phyloP scores from a whole-genome alignment of 306 rosid species.

The Acacia confusa region DNA sequence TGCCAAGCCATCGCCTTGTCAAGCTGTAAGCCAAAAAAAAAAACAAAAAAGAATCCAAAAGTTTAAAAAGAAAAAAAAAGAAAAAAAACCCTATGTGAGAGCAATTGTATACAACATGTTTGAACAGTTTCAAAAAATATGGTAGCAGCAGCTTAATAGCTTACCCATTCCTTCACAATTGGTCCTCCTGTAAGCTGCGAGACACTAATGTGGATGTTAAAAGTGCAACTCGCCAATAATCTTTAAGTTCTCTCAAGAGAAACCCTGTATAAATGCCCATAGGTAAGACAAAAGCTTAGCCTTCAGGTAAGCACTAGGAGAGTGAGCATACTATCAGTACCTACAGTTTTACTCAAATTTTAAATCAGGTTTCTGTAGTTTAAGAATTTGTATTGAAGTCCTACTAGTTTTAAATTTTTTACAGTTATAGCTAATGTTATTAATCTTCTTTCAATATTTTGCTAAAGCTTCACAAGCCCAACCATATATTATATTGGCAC shows the following conservation, averaged over 20 bases:
- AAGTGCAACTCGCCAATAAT: conserved; percentile 82
- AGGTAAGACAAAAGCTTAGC: conserved; percentile 24
- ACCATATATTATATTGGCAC: background rate
- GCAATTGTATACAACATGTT: too few species aligned
- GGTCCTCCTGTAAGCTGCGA: conserved; percentile 86
- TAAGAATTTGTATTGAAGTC: background rate
- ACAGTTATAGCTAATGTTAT: background rate
- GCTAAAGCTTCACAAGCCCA: background rate
- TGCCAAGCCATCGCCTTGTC: conserved; percentile 82
- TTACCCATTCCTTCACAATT: conserved; percentile 76
- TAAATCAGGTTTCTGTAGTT: background rate
- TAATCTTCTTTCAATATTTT: background rate
- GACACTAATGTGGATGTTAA: conserved; percentile 55
- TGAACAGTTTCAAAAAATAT: background rate
- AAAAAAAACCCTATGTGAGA: too few species aligned
- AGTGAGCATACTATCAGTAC: background rate
- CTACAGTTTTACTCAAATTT: background rate
- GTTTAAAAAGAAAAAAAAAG: too few species aligned
- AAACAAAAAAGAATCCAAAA: conserved; percentile 27
- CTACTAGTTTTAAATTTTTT: background rate
- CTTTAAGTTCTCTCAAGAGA: conserved; percentile 73
- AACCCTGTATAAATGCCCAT: conserved; percentile 51
- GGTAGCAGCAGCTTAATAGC: conserved; percentile 21
- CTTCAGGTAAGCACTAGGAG: conserved; percentile 1
- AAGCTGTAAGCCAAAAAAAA: conserved; percentile 65